Evolutionary conservation across 2,329 filamentous ascomycete genomes (phyloP).

Genomic region (Aureobasidium sp.): DNA sequence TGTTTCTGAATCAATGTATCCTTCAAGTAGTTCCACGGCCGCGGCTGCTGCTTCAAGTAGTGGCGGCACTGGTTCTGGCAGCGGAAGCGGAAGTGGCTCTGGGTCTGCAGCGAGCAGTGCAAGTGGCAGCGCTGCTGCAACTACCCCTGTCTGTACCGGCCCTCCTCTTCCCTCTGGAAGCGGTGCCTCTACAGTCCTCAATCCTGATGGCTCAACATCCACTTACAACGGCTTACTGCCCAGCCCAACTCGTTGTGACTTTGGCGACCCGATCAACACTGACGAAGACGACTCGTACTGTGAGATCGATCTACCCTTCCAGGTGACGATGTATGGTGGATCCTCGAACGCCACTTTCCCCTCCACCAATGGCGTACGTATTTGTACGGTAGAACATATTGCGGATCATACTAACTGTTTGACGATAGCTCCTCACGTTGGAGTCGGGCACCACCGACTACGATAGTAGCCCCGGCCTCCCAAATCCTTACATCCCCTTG

Average conservation of each 20-base stretch:
- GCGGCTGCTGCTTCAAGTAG: slow-evolving; percentile 8
- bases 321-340: slow-evolving; percentile 23
- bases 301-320: slow-evolving; percentile 26
- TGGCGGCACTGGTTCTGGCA: too few species aligned
- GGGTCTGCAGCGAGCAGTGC: background rate
- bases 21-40: background rate
- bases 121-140: background rate
- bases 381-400: background rate
- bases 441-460: slow-evolving; percentile 23
- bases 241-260: slow-evolving; percentile 27
- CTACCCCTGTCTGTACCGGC: slow-evolving; percentile 4
- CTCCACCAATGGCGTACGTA: slow-evolving; percentile 26
- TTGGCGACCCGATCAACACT: slow-evolving; percentile 24
- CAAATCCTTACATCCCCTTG: slow-evolving; percentile 23
- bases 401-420: background rate
- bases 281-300: slow-evolving; percentile 31
- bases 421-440: slow-evolving; percentile 24
- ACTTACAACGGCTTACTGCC: slow-evolving; percentile 17
- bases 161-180: slow-evolving; percentile 3
- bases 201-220: slow-evolving; percentile 8
- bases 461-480: slow-evolving; percentile 21
- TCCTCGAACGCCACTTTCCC: slow-evolving; percentile 22
- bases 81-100: background rate
- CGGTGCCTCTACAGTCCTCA: slow-evolving; percentile 15
- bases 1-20: background rate